Percentiles rank a stretch among this genome's conserved stretches.
phyloP scores from a whole-genome alignment of 1,284 basidiomycete species.

The Sporisorium reilianum region DNA sequence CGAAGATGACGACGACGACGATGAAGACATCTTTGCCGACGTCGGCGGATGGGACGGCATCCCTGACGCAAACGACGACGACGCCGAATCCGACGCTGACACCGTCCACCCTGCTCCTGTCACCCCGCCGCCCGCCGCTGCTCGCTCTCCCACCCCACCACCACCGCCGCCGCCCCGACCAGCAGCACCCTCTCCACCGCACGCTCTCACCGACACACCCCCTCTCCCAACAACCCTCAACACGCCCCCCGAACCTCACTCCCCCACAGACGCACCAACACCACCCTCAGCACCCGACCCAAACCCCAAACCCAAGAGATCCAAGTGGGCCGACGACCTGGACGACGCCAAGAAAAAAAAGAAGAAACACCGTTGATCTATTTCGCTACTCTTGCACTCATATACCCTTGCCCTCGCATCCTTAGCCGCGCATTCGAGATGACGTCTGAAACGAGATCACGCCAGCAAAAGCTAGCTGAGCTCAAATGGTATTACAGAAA shows the following conservation, averaged over 20 bases:
- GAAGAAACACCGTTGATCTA: constrained; percentile 20
- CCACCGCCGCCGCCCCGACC: constrained; percentile 1
- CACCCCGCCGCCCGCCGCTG: background rate
- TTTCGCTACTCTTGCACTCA: background rate
- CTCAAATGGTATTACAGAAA: background rate
- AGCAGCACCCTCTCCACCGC: background rate
- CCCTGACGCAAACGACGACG: constrained; percentile 47
- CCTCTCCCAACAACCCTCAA: no score
- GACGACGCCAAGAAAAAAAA: constrained; percentile 26
- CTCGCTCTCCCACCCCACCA: background rate
- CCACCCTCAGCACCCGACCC: background rate
- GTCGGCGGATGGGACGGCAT: constrained; percentile 84
- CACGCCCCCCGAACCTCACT: background rate
- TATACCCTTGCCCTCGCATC: background rate
- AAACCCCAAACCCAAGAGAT: constrained; percentile 16
- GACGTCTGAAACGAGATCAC: no score
- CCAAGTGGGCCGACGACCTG: constrained; percentile 33
- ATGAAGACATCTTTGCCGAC: constrained; percentile 82
- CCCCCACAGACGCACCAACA: background rate
- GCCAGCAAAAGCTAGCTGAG: background rate
- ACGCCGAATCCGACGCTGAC: constrained; percentile 57
- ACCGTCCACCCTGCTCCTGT: background rate
- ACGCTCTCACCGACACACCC: background rate
- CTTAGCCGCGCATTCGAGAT: no score
- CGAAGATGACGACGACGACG: constrained; percentile 60